Base-by-base conservation (phyloP, 1,284 basidiomycete species). In the Athelia sp. region DNA sequence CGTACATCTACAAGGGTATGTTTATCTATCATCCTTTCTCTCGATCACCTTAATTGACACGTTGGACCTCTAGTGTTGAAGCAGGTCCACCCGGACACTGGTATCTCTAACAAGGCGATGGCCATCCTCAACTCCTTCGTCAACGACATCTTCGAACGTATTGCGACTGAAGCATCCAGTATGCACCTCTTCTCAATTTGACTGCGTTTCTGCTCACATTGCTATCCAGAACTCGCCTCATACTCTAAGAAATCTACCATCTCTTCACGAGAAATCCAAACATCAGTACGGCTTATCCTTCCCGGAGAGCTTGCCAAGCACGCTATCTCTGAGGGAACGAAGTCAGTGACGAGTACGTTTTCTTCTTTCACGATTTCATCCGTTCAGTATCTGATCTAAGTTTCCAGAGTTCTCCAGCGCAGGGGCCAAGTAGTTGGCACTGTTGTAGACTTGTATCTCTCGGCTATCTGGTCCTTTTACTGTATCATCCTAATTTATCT, bases 51-150 rank as follows among this genome's bases (percentile, higher is more conserved):
- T 52, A n/a, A n/a, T 49, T 55, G 38, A 54, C 38, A 47, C 50
- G 32, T 29, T n/a, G 17, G 26, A 1, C 13, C 26, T 52, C 13
- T 53, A 90, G 89, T 92, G 55, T 75, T 93, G 55, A 93, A 87
- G 72, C 90, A 93, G 67, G 93, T 97, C 53, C 93, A 97, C 77
- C 94, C 93, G 50, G 94, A 97, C 67, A 96, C 91, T 56, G 94
- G 94, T 83, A 95, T 96, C 70, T 88, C 90, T 54, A 96, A 95
- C 84, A 97, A 95, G 78, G 93, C 93, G 38, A 97, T 97, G 93
- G 83, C 87, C 51, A 90, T 97, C 64, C 73, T 97, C 44, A 96
- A 96, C 81, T 91, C 87, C 50, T 94, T 93, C 56, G 90, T 94
- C 62, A 91, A 91, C 58, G 91, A 94, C 60, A 91, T 96, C 70